Evolutionary conservation across 2,329 filamentous ascomycete species (phyloP).

Genomic region (Arachnopeziza araneosa): DNA sequence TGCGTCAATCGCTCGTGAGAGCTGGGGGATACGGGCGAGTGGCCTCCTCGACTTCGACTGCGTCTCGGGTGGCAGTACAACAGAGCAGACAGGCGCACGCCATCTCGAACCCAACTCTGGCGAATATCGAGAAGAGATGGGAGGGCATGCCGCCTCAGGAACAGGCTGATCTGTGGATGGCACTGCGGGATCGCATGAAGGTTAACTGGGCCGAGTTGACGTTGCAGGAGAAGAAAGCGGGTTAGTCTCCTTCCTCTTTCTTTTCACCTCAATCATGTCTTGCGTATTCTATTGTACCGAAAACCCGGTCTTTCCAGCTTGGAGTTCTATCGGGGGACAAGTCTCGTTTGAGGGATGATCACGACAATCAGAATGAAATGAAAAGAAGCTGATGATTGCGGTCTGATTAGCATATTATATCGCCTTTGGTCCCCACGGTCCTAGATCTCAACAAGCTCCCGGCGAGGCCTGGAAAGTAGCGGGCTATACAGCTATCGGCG

Average conservation of each 20-base stretch:
- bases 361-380: too few relatives aligned
- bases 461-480: slow-evolving; percentile 79
- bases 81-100: slow-evolving; percentile 58
- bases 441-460: slow-evolving; percentile 75
- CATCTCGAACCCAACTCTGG: slow-evolving; percentile 95
- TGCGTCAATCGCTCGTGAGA: slow-evolving; percentile 37
- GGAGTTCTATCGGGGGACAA: too few relatives aligned
- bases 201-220: slow-evolving; percentile 93
- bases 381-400: slow-evolving; percentile 16
- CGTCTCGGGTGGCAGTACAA: neutral
- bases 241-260: slow-evolving; percentile 50
- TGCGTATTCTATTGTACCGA: neutral
- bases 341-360: too few relatives aligned
- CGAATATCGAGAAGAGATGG: slow-evolving; percentile 99
- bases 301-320: too few relatives aligned
- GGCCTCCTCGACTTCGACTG: neutral
- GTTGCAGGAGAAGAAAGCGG: slow-evolving; percentile 96
- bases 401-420: slow-evolving; percentile 84
- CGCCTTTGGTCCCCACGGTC: slow-evolving; percentile 93
- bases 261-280: neutral
- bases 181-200: slow-evolving; percentile 97
- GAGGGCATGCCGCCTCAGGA: slow-evolving; percentile 96
- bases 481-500: slow-evolving; percentile 63
- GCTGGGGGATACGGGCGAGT: slow-evolving; percentile 29
- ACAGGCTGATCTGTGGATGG: slow-evolving; percentile 99